These are phyloP conservation scores for Pythium brachiatum DNA, from an alignment of 352 stramenopile species.

Conservation along the genomic window DNA sequence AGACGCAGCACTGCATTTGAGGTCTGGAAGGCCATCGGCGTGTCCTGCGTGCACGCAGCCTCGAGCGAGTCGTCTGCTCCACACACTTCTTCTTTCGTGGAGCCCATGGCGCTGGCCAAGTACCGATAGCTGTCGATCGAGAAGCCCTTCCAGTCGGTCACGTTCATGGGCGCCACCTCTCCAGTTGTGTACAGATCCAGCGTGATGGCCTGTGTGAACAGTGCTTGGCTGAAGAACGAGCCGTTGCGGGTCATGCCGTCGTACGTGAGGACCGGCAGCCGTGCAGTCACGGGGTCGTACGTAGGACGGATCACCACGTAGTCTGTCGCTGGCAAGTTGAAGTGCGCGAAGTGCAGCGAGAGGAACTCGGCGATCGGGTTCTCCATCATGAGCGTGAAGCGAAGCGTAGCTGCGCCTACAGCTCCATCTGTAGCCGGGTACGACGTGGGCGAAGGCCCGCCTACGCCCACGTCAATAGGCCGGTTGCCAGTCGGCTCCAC, in stretches of 20 bases:
- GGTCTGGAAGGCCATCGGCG: conserved; percentile 16
- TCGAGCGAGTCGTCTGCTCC: conserved; percentile 54
- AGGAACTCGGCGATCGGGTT: conserved; percentile 55
- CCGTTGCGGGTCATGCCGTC: conserved; percentile 26
- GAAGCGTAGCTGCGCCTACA: conserved; percentile 26
- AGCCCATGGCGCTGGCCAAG: conserved; percentile 18
- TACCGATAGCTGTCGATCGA: conserved; percentile 51
- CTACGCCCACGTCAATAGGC: conserved; percentile 10
- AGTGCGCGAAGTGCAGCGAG: conserved; percentile 57
- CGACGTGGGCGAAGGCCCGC: background rate
- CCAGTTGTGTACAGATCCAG: conserved; percentile 45
- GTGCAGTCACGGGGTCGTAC: conserved; percentile 25
- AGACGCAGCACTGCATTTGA: conserved; percentile 50
- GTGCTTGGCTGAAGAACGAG: conserved; percentile 39
- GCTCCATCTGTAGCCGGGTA: conserved; percentile 1
- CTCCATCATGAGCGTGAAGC: conserved; percentile 39
- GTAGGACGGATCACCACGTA: conserved; percentile 46
- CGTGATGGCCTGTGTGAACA: conserved; percentile 38
- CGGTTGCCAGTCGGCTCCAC: background rate
- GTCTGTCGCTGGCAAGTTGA: conserved; percentile 56
- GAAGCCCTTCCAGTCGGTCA: conserved; percentile 44
- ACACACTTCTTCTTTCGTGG: conserved; percentile 47
- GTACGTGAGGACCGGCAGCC: conserved; percentile 33
- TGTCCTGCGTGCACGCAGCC: conserved; percentile 41
- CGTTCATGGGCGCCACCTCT: conserved; percentile 23